Percentiles rank a stretch among this genome's conserved stretches.
Conservation (phyloP, 2,329 filamentous ascomycete species). For the Penicillium sp. region DNA sequence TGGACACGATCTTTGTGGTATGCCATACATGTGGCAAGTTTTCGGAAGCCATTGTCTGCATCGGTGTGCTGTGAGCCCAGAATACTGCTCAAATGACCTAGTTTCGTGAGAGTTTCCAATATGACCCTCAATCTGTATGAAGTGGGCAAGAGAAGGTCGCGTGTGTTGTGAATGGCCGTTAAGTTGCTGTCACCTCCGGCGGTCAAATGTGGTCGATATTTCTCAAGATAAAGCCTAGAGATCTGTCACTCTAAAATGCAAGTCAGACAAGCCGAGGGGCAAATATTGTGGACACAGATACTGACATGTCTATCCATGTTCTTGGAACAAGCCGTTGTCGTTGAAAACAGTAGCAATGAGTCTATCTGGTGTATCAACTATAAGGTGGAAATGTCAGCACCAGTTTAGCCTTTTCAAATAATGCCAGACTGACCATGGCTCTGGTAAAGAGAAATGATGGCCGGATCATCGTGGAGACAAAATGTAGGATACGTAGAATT, state of each 20-base stretch:
- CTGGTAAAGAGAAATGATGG: background rate
- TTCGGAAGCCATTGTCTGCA: background rate
- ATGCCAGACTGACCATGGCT: background rate
- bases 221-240: background rate
- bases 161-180: background rate
- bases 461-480: background rate
- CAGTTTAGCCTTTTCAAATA: background rate
- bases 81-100: conserved; percentile 8
- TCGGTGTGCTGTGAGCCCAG: background rate
- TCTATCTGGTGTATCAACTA: background rate
- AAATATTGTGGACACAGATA: background rate
- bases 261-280: background rate
- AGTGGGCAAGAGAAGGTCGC: background rate
- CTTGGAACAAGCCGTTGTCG: conserved; percentile 10
- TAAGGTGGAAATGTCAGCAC: background rate
- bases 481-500: background rate
- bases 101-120: conserved; percentile 3
- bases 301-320: conserved; percentile 1
- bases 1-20: conserved; percentile 10
- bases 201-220: background rate
- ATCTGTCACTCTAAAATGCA: background rate
- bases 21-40: background rate
- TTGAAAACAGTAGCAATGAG: conserved; percentile 1
- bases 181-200: background rate
- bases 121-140: background rate